phyloP scores from a whole-genome alignment of 148 eudicot species.

The Heliamphora exappendiculata region DNA sequence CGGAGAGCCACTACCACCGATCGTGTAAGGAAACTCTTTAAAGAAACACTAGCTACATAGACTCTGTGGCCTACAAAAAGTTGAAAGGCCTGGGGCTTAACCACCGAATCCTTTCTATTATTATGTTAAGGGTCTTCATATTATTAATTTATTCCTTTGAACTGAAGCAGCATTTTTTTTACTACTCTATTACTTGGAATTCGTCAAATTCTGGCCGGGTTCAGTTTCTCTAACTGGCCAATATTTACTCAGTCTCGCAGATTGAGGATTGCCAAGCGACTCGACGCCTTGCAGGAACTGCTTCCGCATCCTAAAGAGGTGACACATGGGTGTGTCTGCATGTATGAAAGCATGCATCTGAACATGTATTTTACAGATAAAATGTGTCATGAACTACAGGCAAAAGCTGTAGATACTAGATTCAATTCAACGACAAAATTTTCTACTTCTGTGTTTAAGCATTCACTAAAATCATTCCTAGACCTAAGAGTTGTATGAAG shows the following conservation, averaged over 20 bases:
- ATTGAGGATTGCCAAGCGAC: conserved; percentile 25
- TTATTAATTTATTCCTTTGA: not conserved
- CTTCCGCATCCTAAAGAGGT: conserved; percentile 37
- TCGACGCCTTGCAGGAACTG: conserved; percentile 30
- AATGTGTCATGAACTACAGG: not conserved
- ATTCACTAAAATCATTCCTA: not conserved
- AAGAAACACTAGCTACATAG: not conserved
- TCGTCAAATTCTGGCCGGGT: not conserved
- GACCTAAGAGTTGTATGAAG: not conserved
- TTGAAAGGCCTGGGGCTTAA: not conserved
- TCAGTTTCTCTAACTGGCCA: conserved; percentile 6
- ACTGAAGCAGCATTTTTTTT: not conserved
- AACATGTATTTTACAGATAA: not conserved
- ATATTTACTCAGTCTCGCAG: conserved; percentile 30
- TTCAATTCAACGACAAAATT: not conserved
- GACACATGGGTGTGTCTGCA: not conserved
- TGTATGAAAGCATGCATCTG: not conserved
- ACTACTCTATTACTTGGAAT: not conserved
- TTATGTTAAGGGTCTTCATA: too few species aligned
- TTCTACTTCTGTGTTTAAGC: not conserved
- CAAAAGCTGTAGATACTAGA: not conserved
- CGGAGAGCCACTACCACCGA: conserved; percentile 24
- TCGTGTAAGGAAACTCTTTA: conserved; percentile 28
- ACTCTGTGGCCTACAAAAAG: not conserved
- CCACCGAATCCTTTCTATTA: not conserved